Percentiles rank a stretch among this genome's conserved stretches.
These are phyloP conservation scores for Trichosporon sp. DNA, from an alignment of 1,284 basidiomycete species.

Conservation along the genomic window DNA sequence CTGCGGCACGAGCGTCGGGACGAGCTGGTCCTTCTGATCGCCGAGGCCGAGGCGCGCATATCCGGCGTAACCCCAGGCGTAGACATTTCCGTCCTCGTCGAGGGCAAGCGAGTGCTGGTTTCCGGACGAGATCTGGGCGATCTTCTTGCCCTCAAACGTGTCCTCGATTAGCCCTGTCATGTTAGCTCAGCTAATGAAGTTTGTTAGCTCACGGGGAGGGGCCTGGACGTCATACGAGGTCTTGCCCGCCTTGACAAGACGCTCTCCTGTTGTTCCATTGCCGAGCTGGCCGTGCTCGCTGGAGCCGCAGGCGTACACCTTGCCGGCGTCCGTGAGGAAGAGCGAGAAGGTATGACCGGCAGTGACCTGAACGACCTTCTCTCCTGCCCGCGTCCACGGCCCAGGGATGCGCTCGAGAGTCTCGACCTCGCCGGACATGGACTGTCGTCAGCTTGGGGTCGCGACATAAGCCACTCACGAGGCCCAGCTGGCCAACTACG, in stretches of 20 bases:
- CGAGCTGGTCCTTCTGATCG: constrained; percentile 68
- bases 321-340: constrained; percentile 71
- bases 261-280: constrained; percentile 68
- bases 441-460: constrained; percentile 14
- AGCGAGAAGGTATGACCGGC: constrained; percentile 80
- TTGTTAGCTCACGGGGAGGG: constrained; percentile 59
- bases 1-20: constrained; percentile 58
- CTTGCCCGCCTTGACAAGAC: constrained; percentile 77
- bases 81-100: constrained; percentile 72
- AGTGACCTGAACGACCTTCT: constrained; percentile 52
- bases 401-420: constrained; percentile 33
- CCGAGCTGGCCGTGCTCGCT: constrained; percentile 91
- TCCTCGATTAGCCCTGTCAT: constrained; percentile 63
- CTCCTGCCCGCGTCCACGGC: constrained; percentile 36
- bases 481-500: constrained; percentile 63
- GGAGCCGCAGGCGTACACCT: constrained; percentile 85
- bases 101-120: constrained; percentile 80
- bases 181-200: background rate
- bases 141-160: constrained; percentile 63
- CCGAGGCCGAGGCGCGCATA: constrained; percentile 57
- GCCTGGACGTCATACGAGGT: constrained; percentile 73
- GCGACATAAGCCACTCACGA: constrained; percentile 24
- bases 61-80: constrained; percentile 62
- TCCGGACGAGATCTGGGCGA: constrained; percentile 75
- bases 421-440: constrained; percentile 20